These are phyloP conservation scores for Leccinum variabile DNA, from an alignment of 1,284 basidiomycete genomes.

Conservation along the genomic window DNA sequence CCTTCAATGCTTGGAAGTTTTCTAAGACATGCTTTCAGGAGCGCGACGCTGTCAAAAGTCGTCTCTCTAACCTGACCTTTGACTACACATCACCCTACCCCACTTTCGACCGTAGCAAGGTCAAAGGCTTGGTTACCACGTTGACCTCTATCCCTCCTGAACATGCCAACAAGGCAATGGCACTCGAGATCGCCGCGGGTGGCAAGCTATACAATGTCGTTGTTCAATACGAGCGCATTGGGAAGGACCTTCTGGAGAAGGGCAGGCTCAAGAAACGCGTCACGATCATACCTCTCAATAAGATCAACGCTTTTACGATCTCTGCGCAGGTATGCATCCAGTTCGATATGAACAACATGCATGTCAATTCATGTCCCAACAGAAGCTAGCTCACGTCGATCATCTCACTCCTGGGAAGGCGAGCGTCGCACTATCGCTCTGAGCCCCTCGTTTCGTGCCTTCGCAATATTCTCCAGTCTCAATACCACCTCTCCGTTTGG, in stretches of 20 bases:
- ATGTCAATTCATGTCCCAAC: neutral
- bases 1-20: neutral
- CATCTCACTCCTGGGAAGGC: constrained; percentile 71
- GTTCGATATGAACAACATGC: neutral
- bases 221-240: constrained; percentile 88
- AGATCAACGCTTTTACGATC: constrained; percentile 77
- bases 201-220: constrained; percentile 94
- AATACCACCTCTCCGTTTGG: no score
- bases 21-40: constrained; percentile 44
- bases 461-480: no score
- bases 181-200: constrained; percentile 92
- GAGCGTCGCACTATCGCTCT: constrained; percentile 81
- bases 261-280: constrained; percentile 88
- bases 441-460: no score
- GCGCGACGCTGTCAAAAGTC: constrained; percentile 70
- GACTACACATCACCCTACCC: constrained; percentile 78
- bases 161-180: constrained; percentile 81
- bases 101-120: constrained; percentile 83
- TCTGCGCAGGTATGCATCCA: constrained; percentile 53
- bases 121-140: constrained; percentile 92
- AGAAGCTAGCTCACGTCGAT: constrained; percentile 81
- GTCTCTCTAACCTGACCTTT: constrained; percentile 80
- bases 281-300: constrained; percentile 93
- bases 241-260: constrained; percentile 82
- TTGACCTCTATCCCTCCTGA: constrained; percentile 74